A percentile compares a stretch with the other conserved stretches of the same genome.
These are phyloP conservation scores for Aristolochia californica DNA, from an alignment of 164 flowering plant species.

Conservation along the genomic window DNA sequence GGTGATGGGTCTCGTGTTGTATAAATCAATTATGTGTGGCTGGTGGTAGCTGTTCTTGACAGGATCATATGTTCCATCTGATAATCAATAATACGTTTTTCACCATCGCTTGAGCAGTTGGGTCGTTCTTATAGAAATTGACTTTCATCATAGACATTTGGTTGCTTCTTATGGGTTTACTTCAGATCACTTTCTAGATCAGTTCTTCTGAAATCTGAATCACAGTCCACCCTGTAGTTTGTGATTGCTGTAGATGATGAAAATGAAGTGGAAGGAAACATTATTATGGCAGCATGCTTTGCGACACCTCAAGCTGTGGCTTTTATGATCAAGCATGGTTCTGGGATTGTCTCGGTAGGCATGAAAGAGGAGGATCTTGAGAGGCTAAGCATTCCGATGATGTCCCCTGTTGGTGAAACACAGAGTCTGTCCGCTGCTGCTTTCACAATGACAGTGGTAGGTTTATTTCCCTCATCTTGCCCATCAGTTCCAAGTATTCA, in stretches of 20 bases:
- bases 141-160: no score
- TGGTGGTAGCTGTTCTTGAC: no score
- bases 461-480: background rate
- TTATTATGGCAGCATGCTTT: constrained; percentile 72
- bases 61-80: no score
- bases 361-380: constrained; percentile 82
- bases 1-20: background rate
- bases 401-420: constrained; percentile 57
- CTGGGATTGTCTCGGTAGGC: constrained; percentile 88
- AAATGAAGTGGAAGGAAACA: constrained; percentile 59
- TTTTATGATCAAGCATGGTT: constrained; percentile 68
- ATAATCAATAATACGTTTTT: no score
- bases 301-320: constrained; percentile 39
- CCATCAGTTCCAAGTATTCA: background rate
- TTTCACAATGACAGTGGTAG: constrained; percentile 84
- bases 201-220: no score
- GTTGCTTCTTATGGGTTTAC: no score
- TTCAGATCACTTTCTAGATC: no score
- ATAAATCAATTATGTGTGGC: no score
- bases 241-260: constrained; percentile 93
- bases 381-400: constrained; percentile 64
- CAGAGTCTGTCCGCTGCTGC: constrained; percentile 65
- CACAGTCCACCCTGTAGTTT: constrained; percentile 29
- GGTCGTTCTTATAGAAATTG: no score
- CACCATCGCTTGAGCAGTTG: background rate